These are phyloP conservation scores for Zygosaccharomyces gambellarensis DNA, from an alignment of 805 yeast species.

Conservation along the genomic window DNA sequence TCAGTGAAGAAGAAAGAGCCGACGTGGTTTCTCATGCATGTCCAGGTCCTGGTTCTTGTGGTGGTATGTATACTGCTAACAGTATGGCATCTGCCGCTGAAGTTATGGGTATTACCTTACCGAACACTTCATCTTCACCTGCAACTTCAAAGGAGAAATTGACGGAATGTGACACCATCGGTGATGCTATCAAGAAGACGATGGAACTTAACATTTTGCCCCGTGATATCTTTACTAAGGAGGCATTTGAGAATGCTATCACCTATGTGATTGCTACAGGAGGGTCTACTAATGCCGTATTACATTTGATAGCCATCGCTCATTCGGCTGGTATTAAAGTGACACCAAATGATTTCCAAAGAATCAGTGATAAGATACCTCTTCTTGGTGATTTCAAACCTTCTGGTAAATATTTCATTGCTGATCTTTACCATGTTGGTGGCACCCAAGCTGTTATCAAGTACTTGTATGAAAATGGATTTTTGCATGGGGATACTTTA, in stretches of 20 bases:
- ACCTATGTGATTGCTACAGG: slow-evolving; percentile 93
- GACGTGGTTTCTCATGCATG: slow-evolving; percentile 88
- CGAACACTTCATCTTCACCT: slow-evolving; percentile 88
- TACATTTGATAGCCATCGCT: slow-evolving; percentile 90
- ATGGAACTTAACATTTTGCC: slow-evolving; percentile 75
- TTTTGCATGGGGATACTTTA: slow-evolving; percentile 70
- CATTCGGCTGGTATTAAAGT: slow-evolving; percentile 78
- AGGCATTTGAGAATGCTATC: slow-evolving; percentile 91
- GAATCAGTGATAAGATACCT: slow-evolving; percentile 89
- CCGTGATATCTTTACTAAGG: slow-evolving; percentile 84
- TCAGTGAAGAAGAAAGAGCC: slow-evolving; percentile 66
- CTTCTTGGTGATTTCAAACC: slow-evolving; percentile 96
- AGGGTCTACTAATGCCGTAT: slow-evolving; percentile 96
- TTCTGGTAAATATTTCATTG: slow-evolving; percentile 97
- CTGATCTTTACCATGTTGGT: slow-evolving; percentile 79
- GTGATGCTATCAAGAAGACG: slow-evolving; percentile 77
- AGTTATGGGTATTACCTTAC: slow-evolving; percentile 90
- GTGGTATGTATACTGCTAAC: slow-evolving; percentile 99
- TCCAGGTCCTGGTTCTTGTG: slow-evolving; percentile 99
- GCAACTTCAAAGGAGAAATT: slow-evolving; percentile 80
- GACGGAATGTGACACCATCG: slow-evolving; percentile 73
- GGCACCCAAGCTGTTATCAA: slow-evolving; percentile 98
- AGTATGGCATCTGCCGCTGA: slow-evolving; percentile 99
- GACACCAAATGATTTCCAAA: slow-evolving; percentile 94
- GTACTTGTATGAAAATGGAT: slow-evolving; percentile 75